phyloP scores from a whole-genome alignment of 1,284 basidiomycete genomes.

The Somion occarium region DNA sequence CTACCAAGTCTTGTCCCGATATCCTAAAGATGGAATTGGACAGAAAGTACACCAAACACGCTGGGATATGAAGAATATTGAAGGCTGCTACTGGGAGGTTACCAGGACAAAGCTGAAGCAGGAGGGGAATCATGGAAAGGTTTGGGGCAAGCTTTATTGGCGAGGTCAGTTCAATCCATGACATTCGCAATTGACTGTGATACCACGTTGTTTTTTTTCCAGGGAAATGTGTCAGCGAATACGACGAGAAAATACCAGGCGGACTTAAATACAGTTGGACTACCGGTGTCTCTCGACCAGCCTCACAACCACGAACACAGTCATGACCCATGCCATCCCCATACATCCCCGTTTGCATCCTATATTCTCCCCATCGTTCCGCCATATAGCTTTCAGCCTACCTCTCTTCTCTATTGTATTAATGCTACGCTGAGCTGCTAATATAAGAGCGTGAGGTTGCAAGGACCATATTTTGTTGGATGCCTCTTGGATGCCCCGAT shows the following conservation, averaged over 20 bases:
- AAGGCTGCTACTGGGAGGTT: constrained; percentile 67
- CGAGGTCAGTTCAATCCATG: constrained; percentile 53
- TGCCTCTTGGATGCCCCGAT: no score
- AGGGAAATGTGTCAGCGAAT: constrained; percentile 47
- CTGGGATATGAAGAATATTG: constrained; percentile 67
- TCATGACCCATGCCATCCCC: constrained; percentile 1
- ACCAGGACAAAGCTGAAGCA: constrained; percentile 63
- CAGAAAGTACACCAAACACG: constrained; percentile 63
- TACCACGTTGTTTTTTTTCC: neutral
- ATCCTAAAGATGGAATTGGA: constrained; percentile 63
- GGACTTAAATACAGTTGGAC: constrained; percentile 60
- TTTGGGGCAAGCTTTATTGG: constrained; percentile 75
- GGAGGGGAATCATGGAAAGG: constrained; percentile 71
- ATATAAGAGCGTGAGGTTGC: no score
- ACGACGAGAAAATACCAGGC: constrained; percentile 49
- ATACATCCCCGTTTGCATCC: constrained; percentile 4
- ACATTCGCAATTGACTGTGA: neutral
- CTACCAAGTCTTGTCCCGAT: constrained; percentile 65
- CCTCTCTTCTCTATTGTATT: neutral
- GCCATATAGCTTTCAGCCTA: neutral
- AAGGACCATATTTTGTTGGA: no score
- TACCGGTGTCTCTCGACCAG: constrained; percentile 40
- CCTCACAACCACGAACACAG: constrained; percentile 2
- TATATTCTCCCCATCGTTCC: neutral
- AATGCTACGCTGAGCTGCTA: neutral